Evolutionary conservation across 2,329 filamentous ascomycete genomes (phyloP).

Genomic region (Fusarium solani-melongenae): DNA sequence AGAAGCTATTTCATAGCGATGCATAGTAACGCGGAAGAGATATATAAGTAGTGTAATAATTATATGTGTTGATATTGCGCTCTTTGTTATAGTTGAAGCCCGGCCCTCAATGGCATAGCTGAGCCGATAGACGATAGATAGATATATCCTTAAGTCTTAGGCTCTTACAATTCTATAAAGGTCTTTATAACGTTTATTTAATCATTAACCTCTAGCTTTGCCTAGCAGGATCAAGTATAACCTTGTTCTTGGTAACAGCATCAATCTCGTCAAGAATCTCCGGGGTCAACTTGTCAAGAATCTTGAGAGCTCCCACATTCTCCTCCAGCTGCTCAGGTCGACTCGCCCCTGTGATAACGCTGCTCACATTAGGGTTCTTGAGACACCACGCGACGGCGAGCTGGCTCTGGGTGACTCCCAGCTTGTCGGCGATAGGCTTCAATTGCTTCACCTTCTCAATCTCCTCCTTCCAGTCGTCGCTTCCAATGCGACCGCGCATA

Average conservation of each 20-base stretch:
- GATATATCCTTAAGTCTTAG: too few relatives aligned
- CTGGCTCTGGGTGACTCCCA: conserved; percentile 64
- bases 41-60: too few relatives aligned
- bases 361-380: conserved; percentile 65
- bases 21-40: too few relatives aligned
- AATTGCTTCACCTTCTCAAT: conserved; percentile 58
- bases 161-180: neutral
- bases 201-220: conserved; percentile 32
- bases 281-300: conserved; percentile 60
- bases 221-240: conserved; percentile 40
- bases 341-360: conserved; percentile 64
- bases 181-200: too few relatives aligned
- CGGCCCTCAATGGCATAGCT: too few relatives aligned
- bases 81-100: too few relatives aligned
- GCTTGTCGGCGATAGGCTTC: conserved; percentile 65
- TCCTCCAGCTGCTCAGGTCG: conserved; percentile 63
- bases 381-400: conserved; percentile 65
- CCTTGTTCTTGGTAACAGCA: conserved; percentile 50
- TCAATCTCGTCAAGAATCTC: conserved; percentile 64
- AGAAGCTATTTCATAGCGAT: too few relatives aligned
- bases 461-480: conserved; percentile 63
- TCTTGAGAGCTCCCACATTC: conserved; percentile 59
- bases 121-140: too few relatives aligned
- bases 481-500: conserved; percentile 57
- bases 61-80: too few relatives aligned